Evolutionary conservation across 768 basidiomycete genomes (phyloP).

Genomic region (Cubamyces sp.): DNA sequence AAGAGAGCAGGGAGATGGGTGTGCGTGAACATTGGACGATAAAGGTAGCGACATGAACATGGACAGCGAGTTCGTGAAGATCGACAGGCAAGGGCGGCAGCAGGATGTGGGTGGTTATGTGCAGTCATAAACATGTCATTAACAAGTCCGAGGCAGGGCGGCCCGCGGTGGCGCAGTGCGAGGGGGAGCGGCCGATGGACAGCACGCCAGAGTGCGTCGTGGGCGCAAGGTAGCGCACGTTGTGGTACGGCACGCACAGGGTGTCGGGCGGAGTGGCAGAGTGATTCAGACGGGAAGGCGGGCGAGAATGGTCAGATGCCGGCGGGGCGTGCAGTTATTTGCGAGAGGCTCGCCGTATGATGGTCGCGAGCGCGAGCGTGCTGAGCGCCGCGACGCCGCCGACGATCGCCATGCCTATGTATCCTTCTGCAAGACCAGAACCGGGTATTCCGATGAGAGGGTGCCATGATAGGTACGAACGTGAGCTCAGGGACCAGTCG

Average conservation of each 20-base stretch:
- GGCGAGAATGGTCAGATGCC: conserved; percentile 12
- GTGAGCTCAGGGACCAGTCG: background rate
- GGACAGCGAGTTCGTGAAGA: conserved; percentile 11
- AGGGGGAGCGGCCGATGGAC: background rate
- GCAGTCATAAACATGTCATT: background rate
- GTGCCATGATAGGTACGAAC: background rate
- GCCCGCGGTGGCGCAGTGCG: background rate
- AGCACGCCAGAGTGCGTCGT: background rate
- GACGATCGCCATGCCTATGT: conserved; percentile 95
- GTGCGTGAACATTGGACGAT: conserved; percentile 3
- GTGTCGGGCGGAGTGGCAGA: background rate
- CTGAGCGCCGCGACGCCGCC: conserved; percentile 90
- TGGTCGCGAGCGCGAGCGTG: conserved; percentile 69
- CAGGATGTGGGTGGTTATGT: background rate
- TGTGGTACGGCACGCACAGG: background rate
- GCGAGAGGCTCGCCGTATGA: conserved; percentile 82
- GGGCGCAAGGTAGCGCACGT: background rate
- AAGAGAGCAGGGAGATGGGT: too few species aligned
- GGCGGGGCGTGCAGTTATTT: conserved; percentile 33
- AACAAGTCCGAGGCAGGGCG: background rate
- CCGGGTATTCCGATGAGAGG: background rate
- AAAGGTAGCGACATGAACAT: conserved; percentile 11
- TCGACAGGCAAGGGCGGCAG: background rate
- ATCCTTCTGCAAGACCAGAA: conserved; percentile 72
- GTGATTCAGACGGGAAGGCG: background rate